phyloP scores from a whole-genome alignment of 2,329 filamentous ascomycete genomes.

The Chaetothyriales sp. region DNA sequence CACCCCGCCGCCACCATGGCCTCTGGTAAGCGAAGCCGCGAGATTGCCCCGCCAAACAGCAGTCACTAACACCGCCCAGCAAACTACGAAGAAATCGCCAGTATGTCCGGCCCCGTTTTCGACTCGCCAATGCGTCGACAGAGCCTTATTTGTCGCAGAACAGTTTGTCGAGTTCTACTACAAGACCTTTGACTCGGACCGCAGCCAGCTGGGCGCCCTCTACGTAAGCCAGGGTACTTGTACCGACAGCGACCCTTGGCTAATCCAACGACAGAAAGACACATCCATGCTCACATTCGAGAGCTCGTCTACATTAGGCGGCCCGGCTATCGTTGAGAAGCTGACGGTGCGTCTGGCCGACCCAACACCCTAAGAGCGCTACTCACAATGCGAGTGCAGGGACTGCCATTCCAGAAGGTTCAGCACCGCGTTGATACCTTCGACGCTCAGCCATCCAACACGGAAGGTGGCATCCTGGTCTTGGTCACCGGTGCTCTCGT shows the following conservation, averaged over 20 bases:
- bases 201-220: conserved; percentile 49
- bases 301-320: conserved; percentile 50
- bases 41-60: not conserved
- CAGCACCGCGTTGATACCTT: conserved; percentile 61
- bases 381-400: conserved; percentile 33
- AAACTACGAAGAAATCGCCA: conserved; percentile 27
- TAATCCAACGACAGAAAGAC: conserved; percentile 42
- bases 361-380: too few relatives aligned
- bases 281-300: conserved; percentile 93
- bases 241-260: not conserved
- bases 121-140: not conserved
- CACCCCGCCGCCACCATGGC: not conserved
- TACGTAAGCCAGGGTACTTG: conserved; percentile 50
- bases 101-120: conserved; percentile 20
- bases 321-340: conserved; percentile 58
- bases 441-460: conserved; percentile 63
- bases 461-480: conserved; percentile 58
- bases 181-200: conserved; percentile 64
- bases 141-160: conserved; percentile 35
- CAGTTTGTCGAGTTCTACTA: conserved; percentile 89
- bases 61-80: not conserved
- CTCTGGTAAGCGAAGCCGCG: not conserved
- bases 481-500: conserved; percentile 74
- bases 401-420: conserved; percentile 66
- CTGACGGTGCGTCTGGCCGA: conserved; percentile 45